Conservation (phyloP, 805 yeast genomes). For the Metschnikowia amazonensis region DNA sequence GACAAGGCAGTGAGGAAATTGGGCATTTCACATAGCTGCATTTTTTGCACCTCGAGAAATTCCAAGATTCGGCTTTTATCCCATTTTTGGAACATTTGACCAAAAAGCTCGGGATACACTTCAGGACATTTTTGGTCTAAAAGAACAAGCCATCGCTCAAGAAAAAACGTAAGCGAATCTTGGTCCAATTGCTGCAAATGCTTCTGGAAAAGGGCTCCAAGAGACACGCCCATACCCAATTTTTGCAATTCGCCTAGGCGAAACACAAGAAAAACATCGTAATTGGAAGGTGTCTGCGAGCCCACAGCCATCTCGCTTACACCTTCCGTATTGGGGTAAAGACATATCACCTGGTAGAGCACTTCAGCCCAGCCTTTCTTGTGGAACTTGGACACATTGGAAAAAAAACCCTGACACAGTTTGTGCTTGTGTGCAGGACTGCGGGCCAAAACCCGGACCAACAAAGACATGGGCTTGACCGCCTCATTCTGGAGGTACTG, state of each 20-base stretch:
- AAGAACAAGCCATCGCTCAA: slow-evolving; percentile 54
- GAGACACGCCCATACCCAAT: background rate
- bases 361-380: slow-evolving; percentile 40
- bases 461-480: slow-evolving; percentile 10
- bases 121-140: slow-evolving; percentile 31
- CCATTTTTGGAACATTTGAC: background rate
- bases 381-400: slow-evolving; percentile 10
- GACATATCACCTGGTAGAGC: slow-evolving; percentile 44
- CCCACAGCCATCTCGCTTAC: slow-evolving; percentile 14
- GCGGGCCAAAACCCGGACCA: slow-evolving; percentile 40
- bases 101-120: slow-evolving; percentile 9
- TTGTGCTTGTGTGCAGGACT: slow-evolving; percentile 22
- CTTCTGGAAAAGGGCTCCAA: background rate
- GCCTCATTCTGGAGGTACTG: slow-evolving; percentile 4
- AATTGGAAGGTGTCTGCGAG: background rate
- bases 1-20: slow-evolving; percentile 8
- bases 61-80: background rate
- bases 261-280: slow-evolving; percentile 35
- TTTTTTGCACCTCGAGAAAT: slow-evolving; percentile 4
- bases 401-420: slow-evolving; percentile 1
- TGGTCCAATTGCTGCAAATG: slow-evolving; percentile 15
- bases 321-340: slow-evolving; percentile 26
- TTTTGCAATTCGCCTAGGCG: slow-evolving; percentile 45
- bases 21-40: slow-evolving; percentile 13
- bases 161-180: slow-evolving; percentile 2